phyloP scores from a whole-genome alignment of 1,284 basidiomycete genomes.

The Boletus hoseneyae region DNA sequence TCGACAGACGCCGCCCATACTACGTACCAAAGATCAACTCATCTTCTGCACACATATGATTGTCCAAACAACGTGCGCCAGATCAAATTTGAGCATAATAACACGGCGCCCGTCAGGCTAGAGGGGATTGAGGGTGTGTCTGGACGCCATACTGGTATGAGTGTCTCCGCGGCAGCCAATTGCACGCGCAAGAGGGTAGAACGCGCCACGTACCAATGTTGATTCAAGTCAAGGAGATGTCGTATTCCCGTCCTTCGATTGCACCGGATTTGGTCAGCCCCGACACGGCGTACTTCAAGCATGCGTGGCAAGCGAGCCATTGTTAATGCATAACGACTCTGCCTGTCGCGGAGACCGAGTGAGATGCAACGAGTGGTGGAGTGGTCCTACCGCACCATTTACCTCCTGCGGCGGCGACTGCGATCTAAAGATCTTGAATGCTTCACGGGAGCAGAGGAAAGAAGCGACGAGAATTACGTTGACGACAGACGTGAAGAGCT shows the following conservation, averaged over 20 bases:
- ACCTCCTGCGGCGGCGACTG: constrained; percentile 74
- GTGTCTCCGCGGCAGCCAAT: constrained; percentile 51
- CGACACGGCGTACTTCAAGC: constrained; percentile 75
- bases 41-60: constrained; percentile 39
- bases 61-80: constrained; percentile 65
- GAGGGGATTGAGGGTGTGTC: constrained; percentile 48
- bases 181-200: neutral
- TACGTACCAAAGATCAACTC: neutral
- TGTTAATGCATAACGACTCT: constrained; percentile 86
- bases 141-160: constrained; percentile 51
- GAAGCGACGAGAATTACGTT: constrained; percentile 70
- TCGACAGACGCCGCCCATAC: neutral
- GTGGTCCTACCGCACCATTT: constrained; percentile 9
- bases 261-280: constrained; percentile 74
- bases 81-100: constrained; percentile 65
- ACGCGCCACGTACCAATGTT: constrained; percentile 70
- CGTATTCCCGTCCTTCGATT: constrained; percentile 70
- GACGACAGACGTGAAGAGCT: constrained; percentile 60
- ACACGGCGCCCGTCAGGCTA: constrained; percentile 66
- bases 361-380: neutral
- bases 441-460: constrained; percentile 77
- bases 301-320: constrained; percentile 76
- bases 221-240: constrained; percentile 76
- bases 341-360: constrained; percentile 34
- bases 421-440: constrained; percentile 68